Base-by-base conservation (phyloP, 106 monocot genomes). In the Acorus gramineus region DNA sequence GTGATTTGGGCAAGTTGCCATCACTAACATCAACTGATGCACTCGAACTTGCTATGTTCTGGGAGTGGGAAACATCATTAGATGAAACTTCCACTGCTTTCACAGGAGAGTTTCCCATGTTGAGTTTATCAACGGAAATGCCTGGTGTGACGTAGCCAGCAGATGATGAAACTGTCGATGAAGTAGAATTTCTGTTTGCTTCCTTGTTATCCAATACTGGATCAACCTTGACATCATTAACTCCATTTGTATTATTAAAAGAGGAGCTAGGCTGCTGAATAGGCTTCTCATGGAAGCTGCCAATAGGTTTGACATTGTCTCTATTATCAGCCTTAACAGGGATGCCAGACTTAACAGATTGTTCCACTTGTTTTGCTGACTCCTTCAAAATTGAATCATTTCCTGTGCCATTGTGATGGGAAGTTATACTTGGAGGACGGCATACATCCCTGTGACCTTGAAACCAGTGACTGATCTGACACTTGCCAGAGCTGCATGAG, bases 381-480 rank as follows among this genome's bases (percentile, higher is more conserved):
- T 28, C 42, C 53, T 68, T 68, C 13, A 58, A 46, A 67, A 68
- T 59, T 57, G 43, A 58, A 55, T 11, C 52, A 64, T 47, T 56
- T 75, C 45, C n/a, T 76, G 42, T 3, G 13, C 50, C 68, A 58
- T 75, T 55, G 44, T 49, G 11, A 7, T 69, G 50, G 60, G 72
- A 44, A 57, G 53, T 53, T 70, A 11, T 11, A 13, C 7, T 11
- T 70, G 78, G 67, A 56, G 85, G 78, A 59, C 49, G 78, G 65
- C 93, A 93, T 71, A 79, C 78, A 42, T 85, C 80, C 62, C 85
- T 93, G 70, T 93, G 92, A 10, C 92, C 92, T 65, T 78, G 74
- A 60, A 84, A 78, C 93, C 89, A 93, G 46, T 93, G 85, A 68
- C 76, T 66, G 66, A 89, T 93, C 65, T 93, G 93, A 65, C 93